Evolutionary conservation across 257 asterid genomes (phyloP), one percentile per base, ranked within the genome.

Genomic region (Solanum acaule): DNA sequence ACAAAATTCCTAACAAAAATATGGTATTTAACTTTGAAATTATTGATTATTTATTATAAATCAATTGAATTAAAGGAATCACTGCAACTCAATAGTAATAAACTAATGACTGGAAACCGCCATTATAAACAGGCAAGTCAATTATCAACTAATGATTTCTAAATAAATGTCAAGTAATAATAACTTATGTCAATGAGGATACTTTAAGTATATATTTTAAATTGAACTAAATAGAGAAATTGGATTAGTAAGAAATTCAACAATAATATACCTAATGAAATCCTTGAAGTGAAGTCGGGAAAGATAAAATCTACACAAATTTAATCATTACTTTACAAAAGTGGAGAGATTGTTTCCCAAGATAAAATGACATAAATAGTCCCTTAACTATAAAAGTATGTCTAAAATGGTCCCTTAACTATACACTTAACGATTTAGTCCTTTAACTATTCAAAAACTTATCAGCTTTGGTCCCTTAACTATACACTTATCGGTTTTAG

Each of bases 231-330:
- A 1, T 3, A 56, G 25, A 56, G n/a, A 56, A 20, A 56, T 20
- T 56, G 65, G 9, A 56, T 56, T 20, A 56, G 25, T 56, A 20
- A 56, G 65, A 20, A 56, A 56, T 16, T 44, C 23, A 52, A 52
- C 23, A 52, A 52, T 7, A 52, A 52, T 52, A 52, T 52, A 8
- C 22, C 63, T 9, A 52, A 6, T 52, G 16, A 6, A 16, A 52
- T 16, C 1, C 0, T 1, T 6, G 6, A 52, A 52, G 4, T 52
- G 1, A 52, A 52, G 23, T 52, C 1, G 0, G 1, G 0, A 52
- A 52, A 16, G 1, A 52, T 52, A 52, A 0, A 52, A 52, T 2
- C 0, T 52, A 16, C 23, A 52, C 63, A 52, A 52, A 52, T 52
- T 20, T 52, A 6, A 16, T 6, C 1, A 52, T 52, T 52, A 52